Base-by-base conservation (phyloP, 192 early-diverging fungal genomes). In the Rhizoclosmatium globosum region DNA sequence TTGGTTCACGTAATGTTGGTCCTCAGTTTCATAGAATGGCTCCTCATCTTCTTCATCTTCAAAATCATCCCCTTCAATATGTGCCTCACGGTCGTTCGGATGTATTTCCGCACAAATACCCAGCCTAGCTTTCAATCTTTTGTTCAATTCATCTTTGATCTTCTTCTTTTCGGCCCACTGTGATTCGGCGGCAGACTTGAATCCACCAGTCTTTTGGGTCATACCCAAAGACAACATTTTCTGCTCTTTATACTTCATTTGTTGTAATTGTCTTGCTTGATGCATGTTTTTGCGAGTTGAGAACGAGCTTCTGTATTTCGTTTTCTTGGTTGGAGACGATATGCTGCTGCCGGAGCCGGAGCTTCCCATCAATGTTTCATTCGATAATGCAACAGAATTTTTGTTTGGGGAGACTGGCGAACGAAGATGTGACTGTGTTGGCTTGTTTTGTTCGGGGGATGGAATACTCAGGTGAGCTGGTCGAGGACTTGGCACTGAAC, bases 271-370 rank as follows among this genome's bases (percentile, higher is more conserved):
- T 7, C 60, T 7, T 7, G 60, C 60, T 62, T 50, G 45, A 39
- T 67, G 62, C 64, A 76, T 76, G 42, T 69, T 53, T 66, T 76
- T 62, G 11, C 70, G 46, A 9, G 70, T 71, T 23, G 70, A 57
- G 42, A 71, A 71, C 15, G 70, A 71, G 38, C 38, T 42, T 39
- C 70, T 46, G 57, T 71, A 71, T 50, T 71, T 71, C 15, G 6
- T 21, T 57, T 71, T 71, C n/a, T 9, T 31, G 31, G 31, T 31
- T 31, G 31, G 31, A 31, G 31, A 31, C 31, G 31, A 31, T 31
- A 31, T 31, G 31, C 31, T 31, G 31, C 31, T 31, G 31, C 31
- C 0, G 31, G 31, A 31, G 31, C 31, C 31, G 31, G 31, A 31
- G 31, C 31, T 31, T 31, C 31, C 31, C 31, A 31, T 31, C 31